Evolutionary conservation across 108 stramenopile genomes (phyloP), one percentile per base, ranked within the genome.

Genomic region (Skeletonema menzelii): DNA sequence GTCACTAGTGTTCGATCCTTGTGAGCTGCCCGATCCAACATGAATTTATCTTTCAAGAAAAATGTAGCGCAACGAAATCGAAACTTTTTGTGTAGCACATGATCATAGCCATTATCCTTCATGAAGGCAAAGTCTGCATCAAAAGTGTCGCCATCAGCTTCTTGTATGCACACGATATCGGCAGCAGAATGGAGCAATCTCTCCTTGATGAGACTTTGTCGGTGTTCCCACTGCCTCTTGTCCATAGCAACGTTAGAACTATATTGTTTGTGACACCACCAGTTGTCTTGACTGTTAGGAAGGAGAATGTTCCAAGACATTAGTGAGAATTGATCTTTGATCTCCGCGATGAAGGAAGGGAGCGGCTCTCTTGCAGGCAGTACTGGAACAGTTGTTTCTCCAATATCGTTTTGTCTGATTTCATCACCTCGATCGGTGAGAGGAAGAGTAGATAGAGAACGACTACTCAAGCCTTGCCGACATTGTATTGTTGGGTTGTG

Each of bases 161-260:
- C 95, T 70, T 96, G 95, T 6, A 96, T 60, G 59, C 93, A 96
- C 0, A 96, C 92, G 1, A 96, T 84, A 59, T 94, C 93, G 24
- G 93, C 90, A 61, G 84, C 78, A 56, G 66, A 61, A 15, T 19
- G 42, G 34, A 80, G 22, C 22, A 85, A 34, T 17, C 73, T 44
- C 8, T 82, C 79, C 44, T 63, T 62, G 63, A 85, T 82, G 32
- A 85, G 75, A 8, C 27, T 70, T 26, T 73, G 77, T 56, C 84
- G 59, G 72, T 75, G 79, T 14, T 65, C 40, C 84, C 84, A 85
- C 38, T 72, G 44, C 32, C 84, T 42, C 46, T 85, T 82, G 8
- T 82, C 75, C 76, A 82, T 67, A 38, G 63, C 72, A 22, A 84
- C 83, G 22, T 73, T 53, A 4, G 32, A 38, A 27, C 70, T 56